These are phyloP conservation scores for Colletotrichum sp. DNA, from an alignment of 2,329 filamentous ascomycete species.

Conservation along the genomic window DNA sequence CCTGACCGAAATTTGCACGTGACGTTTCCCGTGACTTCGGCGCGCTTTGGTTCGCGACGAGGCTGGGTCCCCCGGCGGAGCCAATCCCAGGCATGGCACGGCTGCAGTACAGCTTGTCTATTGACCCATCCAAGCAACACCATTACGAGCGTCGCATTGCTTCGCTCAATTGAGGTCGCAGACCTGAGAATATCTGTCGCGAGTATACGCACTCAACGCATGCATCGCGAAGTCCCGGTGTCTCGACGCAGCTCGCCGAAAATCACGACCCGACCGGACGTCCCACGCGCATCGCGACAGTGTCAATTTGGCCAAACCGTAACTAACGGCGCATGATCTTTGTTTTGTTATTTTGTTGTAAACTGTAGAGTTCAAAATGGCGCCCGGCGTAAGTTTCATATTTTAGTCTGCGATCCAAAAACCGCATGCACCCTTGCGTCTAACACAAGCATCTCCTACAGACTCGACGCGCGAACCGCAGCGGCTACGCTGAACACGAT, in stretches of 20 bases:
- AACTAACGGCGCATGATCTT: not conserved
- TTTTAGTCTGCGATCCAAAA: not conserved
- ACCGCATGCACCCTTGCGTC: constrained; percentile 29
- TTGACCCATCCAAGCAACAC: not conserved
- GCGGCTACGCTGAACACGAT: constrained; percentile 64
- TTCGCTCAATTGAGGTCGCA: not conserved
- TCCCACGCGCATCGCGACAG: not conserved
- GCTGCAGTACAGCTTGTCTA: not conserved
- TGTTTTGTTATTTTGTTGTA: not conserved
- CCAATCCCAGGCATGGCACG: not conserved
- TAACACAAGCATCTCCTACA: constrained; percentile 31
- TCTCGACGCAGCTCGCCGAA: not conserved
- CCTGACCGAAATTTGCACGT: not conserved
- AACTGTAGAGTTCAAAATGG: constrained; percentile 31
- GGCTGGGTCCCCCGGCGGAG: not conserved
- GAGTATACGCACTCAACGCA: not conserved
- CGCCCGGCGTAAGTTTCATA: constrained; percentile 39
- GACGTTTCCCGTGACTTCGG: not conserved
- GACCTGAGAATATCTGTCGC: not conserved
- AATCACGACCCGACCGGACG: not conserved
- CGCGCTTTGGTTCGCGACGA: constrained; percentile 5
- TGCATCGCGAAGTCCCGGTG: not conserved
- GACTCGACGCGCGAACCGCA: constrained; percentile 62
- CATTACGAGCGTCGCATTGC: not conserved
- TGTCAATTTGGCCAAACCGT: not conserved